Base-by-base conservation (phyloP, 2,329 filamentous ascomycete species). In the Anthostomella pinea region DNA sequence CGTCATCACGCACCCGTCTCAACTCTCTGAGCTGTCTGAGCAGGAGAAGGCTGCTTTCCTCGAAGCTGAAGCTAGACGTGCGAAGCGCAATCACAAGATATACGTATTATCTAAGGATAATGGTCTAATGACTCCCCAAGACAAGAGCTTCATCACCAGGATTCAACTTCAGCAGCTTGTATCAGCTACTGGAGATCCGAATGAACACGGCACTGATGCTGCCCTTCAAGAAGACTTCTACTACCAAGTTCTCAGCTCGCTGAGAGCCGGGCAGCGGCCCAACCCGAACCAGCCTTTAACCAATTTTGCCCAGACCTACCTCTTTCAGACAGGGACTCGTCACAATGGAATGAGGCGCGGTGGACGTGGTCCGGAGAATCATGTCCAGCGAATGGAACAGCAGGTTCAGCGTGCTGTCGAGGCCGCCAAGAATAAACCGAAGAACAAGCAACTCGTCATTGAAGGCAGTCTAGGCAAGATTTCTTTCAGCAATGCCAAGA, bases 321-420 rank as follows among this genome's bases (percentile, higher is more conserved):
- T 98, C 3, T 95, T 94, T 64, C 91, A 97, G 63, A 96, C 91
- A 3, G 91, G 91, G 18, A 87, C 84, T 50, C 82, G 90, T 14
- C 81, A 89, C 48, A 84, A 85, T 36, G 79, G 77, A 26, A 77
- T 79, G 57, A 74, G 89, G 45, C 79, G 89, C 47, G 81, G 93
- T 51, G 81, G 83, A 43, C 79, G 88, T 41, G 87, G 85, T 27
- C 89, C 87, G 13, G 93, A 98, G 62, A 98, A 96, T 59, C 93
- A 98, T 58, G 87, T 97, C 69, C 93, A 97, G 62, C 84, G 93
- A 37, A 98, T 98, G 93, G 91, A 98, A 64, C 93, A 98, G 64
- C 93, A 98, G 64, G 94, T 98, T 9, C 91, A 96, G 61, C 83
- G 93, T 38, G 93, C 93, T 16, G 93, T 98, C 1, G 93, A 98